Base-by-base conservation (phyloP, 2,329 filamentous ascomycete genomes). In the Sporothrix curviconia region DNA sequence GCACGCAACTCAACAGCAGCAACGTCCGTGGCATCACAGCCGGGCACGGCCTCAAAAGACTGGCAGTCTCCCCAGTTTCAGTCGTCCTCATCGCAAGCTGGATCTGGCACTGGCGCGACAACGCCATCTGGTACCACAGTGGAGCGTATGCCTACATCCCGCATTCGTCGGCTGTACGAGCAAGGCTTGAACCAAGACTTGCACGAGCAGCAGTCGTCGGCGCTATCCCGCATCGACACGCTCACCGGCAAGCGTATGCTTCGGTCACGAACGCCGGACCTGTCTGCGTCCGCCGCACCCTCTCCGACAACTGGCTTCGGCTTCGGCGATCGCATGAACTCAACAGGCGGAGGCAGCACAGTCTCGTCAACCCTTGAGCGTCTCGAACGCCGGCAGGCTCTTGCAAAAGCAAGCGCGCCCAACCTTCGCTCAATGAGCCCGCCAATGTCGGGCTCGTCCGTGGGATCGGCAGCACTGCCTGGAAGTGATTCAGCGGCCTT, bases 21-120 rank as follows among this genome's bases (percentile, higher is more conserved):
- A 3, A 96, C 91, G 0, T 96, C 92, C 0, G 77, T 95, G 52
- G 83, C 85, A n/a, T 95, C 91, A 0, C 89, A 92, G 60, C 75
- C 74, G 15, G 69, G 79, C 1, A 14, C 55, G 11, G 69, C 76
- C 3, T 80, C 81, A 28, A 83, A 78, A 61, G 81, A 84, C 37
- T 72, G 69, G 64, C 76, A 78, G 34, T 69, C 70, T 9, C 67
- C 73, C 19, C 66, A 43, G 14, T 22, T 46, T 4, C 56, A 49
- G 39, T 34, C 55, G 7, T 39, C 50, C 17, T 47, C 46, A 7
- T 17, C 44, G 2, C 30, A 15, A 19, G 36, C 55, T 2, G 24
- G 46, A 15, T 19, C 55, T 4, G 9, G 25, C 43, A 46, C 22
- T 14, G 28, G 22, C 3, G 47, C 71, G 0, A 67, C 70, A 12